Conservation (phyloP, 306 rosid species). For the Albizia julibrissin region DNA sequence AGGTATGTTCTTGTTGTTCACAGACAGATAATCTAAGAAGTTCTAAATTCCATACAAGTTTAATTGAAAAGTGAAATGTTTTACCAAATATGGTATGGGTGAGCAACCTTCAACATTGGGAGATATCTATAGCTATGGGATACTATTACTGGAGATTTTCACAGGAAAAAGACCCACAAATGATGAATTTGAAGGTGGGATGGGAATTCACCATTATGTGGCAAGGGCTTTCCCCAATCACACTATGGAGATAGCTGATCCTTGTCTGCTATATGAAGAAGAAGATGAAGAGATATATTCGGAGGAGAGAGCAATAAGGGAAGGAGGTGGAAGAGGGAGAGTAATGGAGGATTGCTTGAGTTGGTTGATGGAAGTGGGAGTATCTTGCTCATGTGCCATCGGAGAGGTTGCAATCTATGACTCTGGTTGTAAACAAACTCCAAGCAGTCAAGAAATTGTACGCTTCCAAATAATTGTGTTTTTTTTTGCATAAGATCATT, state of each 20-base stretch:
- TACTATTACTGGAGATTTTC: slow-evolving; percentile 43
- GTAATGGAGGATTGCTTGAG: too few relatives aligned
- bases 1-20: slow-evolving; percentile 9
- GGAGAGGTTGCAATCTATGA: slow-evolving; percentile 32
- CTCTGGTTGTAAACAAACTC: slow-evolving; percentile 40
- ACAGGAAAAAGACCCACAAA: slow-evolving; percentile 44
- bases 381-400: slow-evolving; percentile 44
- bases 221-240: slow-evolving; percentile 34
- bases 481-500: too few relatives aligned
- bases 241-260: slow-evolving; percentile 48
- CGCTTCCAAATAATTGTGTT: too few relatives aligned
- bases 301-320: too few relatives aligned
- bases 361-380: slow-evolving; percentile 43
- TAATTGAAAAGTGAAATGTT: neutral
- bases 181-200: slow-evolving; percentile 42
- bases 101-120: slow-evolving; percentile 32
- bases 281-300: too few relatives aligned
- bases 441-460: slow-evolving; percentile 31
- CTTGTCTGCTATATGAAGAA: too few relatives aligned
- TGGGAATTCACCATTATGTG: slow-evolving; percentile 26
- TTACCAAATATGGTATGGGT: slow-evolving; percentile 42
- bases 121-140: slow-evolving; percentile 48
- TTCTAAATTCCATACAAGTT: too few relatives aligned
- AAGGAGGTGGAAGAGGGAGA: too few relatives aligned
- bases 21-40: too few relatives aligned